phyloP scores from a whole-genome alignment of 306 rosid species.

The Gastrolobium villosum region DNA sequence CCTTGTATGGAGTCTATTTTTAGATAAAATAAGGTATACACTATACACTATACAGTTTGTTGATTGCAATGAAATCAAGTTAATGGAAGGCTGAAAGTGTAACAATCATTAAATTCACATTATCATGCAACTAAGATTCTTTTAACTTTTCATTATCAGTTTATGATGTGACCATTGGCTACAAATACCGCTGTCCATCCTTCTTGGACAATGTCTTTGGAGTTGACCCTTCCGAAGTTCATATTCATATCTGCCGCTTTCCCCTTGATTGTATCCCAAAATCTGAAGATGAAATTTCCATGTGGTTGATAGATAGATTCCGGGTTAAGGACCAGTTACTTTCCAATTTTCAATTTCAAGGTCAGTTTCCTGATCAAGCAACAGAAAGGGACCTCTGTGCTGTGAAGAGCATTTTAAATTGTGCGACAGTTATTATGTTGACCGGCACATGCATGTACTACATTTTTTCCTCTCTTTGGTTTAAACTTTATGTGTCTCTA shows the following conservation, averaged over 20 bases:
- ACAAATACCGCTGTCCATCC: conserved; percentile 74
- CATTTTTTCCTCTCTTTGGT: conserved; percentile 66
- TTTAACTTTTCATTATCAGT: conserved; percentile 56
- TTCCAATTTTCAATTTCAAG: conserved; percentile 62
- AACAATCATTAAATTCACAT: neutral
- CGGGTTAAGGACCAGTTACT: conserved; percentile 72
- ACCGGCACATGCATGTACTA: conserved; percentile 58
- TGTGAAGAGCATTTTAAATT: conserved; percentile 59
- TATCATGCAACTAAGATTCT: neutral
- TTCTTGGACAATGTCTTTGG: conserved; percentile 81
- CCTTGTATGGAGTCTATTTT: too few relatives aligned
- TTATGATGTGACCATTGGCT: conserved; percentile 83
- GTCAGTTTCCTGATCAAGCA: conserved; percentile 74
- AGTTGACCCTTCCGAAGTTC: conserved; percentile 84
- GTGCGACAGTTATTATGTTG: conserved; percentile 51
- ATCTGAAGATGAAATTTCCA: conserved; percentile 63
- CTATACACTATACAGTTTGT: neutral
- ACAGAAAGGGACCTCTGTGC: conserved; percentile 64
- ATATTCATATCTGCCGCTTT: conserved; percentile 63
- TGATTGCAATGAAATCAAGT: conserved; percentile 6
- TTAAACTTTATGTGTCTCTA: conserved; percentile 63
- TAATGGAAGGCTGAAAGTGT: neutral
- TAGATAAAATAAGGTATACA: neutral
- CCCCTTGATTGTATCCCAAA: conserved; percentile 61
- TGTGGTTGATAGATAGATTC: conserved; percentile 68